Evolutionary conservation across 2,329 filamentous ascomycete genomes (phyloP), one percentile per base, ranked within the genome.

Genomic region (Sporothrix globosa): DNA sequence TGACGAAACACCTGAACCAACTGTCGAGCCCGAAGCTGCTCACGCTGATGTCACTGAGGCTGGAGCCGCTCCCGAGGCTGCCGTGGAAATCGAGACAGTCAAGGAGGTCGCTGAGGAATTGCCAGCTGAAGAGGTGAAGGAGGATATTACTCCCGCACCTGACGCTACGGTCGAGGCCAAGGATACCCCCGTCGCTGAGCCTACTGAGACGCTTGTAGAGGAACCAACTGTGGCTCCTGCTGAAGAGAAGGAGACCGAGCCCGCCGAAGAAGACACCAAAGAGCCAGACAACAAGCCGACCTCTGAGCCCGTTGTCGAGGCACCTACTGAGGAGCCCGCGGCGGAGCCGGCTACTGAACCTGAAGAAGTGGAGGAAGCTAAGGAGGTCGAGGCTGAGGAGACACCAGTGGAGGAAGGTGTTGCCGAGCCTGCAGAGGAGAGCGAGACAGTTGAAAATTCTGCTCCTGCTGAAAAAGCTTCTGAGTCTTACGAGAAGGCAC

Each of bases 331-430:
- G 44, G 60, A 53, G 13, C 50, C 65, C 3, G 30, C 65, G 7
- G n/a, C 50, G 7, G 27, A 34, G 9, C 3, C 30, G 30, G 7
- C 30, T 34, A 13, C 46, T 13, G 27, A 27, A 3, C 2, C 50
- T 27, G 48, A 13, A 6, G n/a, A 17, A 17, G 21, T 14, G 4
- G 9, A 13, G 17, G 63, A 39, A 11, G 27, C 48, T 9, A 34
- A 44, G 34, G n/a, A n/a, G 30, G 27, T 34, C 34, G 44, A 61
- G 56, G 39, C 56, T 34, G 56, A 61, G 56, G 56, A 61, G 19
- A 17, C 41, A 6, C 13, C 41, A 7, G 61, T 4, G 41, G 24
- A 65, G 24, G 21, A 1, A 11, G 13, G 24, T n/a, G 66, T 52
- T 58, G 21, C 48, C 17, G 66, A 44, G 4, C 21, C 48, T n/a